Evolutionary conservation across 2,329 filamentous ascomycete genomes (phyloP), one percentile per base, ranked within the genome.

Genomic region (Tympanopsis confertula): DNA sequence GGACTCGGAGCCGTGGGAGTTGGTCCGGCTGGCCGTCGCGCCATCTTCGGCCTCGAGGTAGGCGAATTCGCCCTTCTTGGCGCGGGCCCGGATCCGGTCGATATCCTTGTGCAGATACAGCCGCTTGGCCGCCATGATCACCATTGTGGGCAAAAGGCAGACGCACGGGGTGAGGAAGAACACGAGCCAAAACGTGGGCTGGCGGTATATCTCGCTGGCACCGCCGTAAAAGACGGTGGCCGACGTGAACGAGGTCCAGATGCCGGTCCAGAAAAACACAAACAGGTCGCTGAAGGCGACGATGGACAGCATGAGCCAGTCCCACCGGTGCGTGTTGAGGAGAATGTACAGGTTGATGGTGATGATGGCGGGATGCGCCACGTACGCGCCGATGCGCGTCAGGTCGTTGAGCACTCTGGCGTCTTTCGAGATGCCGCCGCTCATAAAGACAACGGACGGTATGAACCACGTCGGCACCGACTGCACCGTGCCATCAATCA

Each of bases 291-390:
- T 94, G 57, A 96, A 72, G 18, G 62, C 61, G 37, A 93, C 82
- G 44, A 94, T 81, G 41, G 94, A 65, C 17, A 88, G 61, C 62
- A 93, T 93, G 51, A 98, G 68, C 89, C 89, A 98, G 57, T 98
- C 91, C 91, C 91, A 98, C 42, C 89, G 78, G 59, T 94, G 96
- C 1, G 85, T 93, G 62, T 98, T 98, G 64, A 96, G 78, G 45
- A 98, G 67, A 47, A 98, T 86, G 64, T 96, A 98, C 41, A 81
- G 65, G 59, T 98, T 98, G 66, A 94, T 93, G 29, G 86, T 82
- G 47, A 94, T 64, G 41, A 98, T 80, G 5, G 86, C 79, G 13
- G 85, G 83, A 41, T 85, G 86, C 3, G 80, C 87, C 49, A 95
- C 77, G 57, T 91, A 93, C 38, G 86, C 74, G 50, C 91, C 91